Evolutionary conservation across 176 grass and related monocot species (phyloP), one percentile per base, ranked within the genome.

Genomic region (Saccharum spontaneum): DNA sequence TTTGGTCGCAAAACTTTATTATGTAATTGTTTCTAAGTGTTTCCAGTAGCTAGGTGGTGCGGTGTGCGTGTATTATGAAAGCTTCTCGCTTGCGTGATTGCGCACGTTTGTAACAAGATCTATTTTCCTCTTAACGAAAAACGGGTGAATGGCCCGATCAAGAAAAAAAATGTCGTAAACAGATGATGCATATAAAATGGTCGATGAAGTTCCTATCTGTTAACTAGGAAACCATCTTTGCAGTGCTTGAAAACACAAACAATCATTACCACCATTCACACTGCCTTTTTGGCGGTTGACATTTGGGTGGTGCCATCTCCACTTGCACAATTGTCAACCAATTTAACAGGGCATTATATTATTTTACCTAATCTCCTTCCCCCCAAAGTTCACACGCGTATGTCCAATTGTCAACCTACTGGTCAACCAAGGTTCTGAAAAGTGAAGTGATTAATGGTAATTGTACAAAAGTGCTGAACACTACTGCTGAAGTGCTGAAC

Each of bases 281-380:
- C 28, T 62, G 65, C 15, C 50, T 39, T 77, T 80, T 83, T 33
- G n/a, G 43, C 31, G 54, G n/a, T 88, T 83, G 75, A 73, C 67
- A 73, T 52, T 79, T 78, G 33, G 66, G 6, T 44, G 54, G 86
- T 88, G 73, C 73, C 54, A 84, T 73, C 80, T 73, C 67, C 81
- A 83, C 80, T 88, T 43, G 52, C 41, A 57, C 31, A 8, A 24
- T 48, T 23, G 86, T 84, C 81, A 88, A 88, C 86, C 67, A 39
- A 41, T 52, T 66, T n/a, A 38, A 73, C 28, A 55, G 9, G 77
- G 16, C 52, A 78, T n/a, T 83, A 78, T 72, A 61, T 45, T 84
- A 61, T 61, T 61, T 73, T 60, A 79, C 33, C 66, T 79, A 55
- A 81, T 73, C 39, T 72, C n/a, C 7, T 18, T 11, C 10, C 33